Evolutionary conservation across 495 filamentous ascomycete species (phyloP).

Genomic region (Lophiostoma macrostomum): DNA sequence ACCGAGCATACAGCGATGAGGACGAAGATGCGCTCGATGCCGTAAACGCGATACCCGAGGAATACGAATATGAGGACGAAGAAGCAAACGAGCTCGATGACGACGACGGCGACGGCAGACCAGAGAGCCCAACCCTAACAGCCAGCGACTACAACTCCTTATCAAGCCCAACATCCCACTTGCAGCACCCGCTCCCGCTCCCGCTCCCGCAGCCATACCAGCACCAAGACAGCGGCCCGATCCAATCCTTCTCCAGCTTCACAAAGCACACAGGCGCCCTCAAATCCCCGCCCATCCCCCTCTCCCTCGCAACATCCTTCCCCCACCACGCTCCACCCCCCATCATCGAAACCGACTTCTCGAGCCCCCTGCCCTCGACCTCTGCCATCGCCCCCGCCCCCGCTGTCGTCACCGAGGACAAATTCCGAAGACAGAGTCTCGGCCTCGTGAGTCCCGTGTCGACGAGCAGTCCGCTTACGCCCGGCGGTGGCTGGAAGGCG

Average conservation of each 20-base stretch:
- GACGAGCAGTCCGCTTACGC: constrained; percentile 21
- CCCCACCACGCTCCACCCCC: constrained; percentile 16
- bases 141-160: constrained; percentile 27
- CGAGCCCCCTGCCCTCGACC: not conserved
- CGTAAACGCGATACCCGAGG: constrained; percentile 20
- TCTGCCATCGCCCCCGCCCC: constrained; percentile 8
- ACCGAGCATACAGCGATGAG: constrained; percentile 13
- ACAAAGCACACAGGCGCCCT: not conserved
- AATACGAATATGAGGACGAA: constrained; percentile 16
- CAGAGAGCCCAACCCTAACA: constrained; percentile 26
- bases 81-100: not conserved
- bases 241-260: too few relatives aligned
- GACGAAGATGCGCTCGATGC: constrained; percentile 22
- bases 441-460: constrained; percentile 23
- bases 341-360: constrained; percentile 7
- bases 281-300: not conserved
- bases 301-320: not conserved
- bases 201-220: not conserved
- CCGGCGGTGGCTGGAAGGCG: constrained; percentile 20
- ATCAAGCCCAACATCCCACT: not conserved
- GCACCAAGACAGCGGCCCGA: too few relatives aligned
- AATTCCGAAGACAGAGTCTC: constrained; percentile 15
- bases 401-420: too few relatives aligned
- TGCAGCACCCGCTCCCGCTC: not conserved
- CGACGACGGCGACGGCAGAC: constrained; percentile 2